These are phyloP conservation scores for Retiboletus flavoniger DNA, from an alignment of 1,284 basidiomycete species.

Conservation along the genomic window DNA sequence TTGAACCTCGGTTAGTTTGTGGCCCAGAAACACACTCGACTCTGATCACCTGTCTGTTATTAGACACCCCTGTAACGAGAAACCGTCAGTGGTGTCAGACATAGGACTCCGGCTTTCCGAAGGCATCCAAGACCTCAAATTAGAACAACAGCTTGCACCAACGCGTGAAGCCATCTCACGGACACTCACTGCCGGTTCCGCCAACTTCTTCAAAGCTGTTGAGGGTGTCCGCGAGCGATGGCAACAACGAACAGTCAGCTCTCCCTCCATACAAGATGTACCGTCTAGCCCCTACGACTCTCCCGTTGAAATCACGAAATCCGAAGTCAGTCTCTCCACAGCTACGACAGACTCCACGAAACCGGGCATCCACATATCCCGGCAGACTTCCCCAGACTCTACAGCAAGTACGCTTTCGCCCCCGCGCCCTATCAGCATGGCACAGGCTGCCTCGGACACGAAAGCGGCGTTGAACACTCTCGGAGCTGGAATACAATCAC, in stretches of 20 bases:
- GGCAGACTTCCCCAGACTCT: conserved; percentile 33
- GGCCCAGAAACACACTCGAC: not conserved
- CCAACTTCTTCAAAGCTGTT: conserved; percentile 84
- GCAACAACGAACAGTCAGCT: conserved; percentile 48
- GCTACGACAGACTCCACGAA: conserved; percentile 26
- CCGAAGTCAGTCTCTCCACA: conserved; percentile 40
- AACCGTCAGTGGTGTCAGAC: conserved; percentile 84
- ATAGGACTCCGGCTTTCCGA: conserved; percentile 85
- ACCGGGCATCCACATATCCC: conserved; percentile 27
- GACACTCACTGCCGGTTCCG: conserved; percentile 71
- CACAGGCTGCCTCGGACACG: conserved; percentile 36
- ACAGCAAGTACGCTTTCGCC: conserved; percentile 23
- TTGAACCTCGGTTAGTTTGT: conserved; percentile 74
- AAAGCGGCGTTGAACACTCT: conserved; percentile 45
- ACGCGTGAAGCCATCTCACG: conserved; percentile 81
- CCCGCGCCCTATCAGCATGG: conserved; percentile 32
- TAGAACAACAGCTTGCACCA: conserved; percentile 87
- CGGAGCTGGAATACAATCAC: conserved; percentile 63
- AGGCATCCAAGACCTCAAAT: conserved; percentile 86
- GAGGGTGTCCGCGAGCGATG: conserved; percentile 81
- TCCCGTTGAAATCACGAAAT: conserved; percentile 49
- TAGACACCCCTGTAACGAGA: conserved; percentile 86
- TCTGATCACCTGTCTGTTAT: conserved; percentile 10
- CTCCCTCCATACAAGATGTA: conserved; percentile 34
- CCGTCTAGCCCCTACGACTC: conserved; percentile 27